Base-by-base conservation (phyloP, 148 eudicot species). In the Rhododendron vialii region DNA sequence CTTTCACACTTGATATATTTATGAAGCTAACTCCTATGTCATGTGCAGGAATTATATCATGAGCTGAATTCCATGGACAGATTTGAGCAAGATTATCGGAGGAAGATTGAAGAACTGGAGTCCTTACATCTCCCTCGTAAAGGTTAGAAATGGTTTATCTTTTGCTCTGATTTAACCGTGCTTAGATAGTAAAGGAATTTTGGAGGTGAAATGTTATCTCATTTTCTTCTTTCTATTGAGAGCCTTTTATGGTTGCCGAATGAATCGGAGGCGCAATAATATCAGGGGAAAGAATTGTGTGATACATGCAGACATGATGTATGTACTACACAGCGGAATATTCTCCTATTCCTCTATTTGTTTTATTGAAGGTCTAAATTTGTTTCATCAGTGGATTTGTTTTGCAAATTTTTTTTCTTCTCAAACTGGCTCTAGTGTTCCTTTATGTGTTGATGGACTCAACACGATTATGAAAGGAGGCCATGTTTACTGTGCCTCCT, bases 51-150 rank as follows among this genome's bases (percentile, higher is more conserved):
- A 89, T 87, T 97, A 89, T 97, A 97, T 88, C 99, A 97, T 59
- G 98, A 95, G 93, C 85, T 93, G 88, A 94, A 96, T 90, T 92
- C 98, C 84, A 87, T 91, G 88, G 98, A 96, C 89, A 93, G 98
- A 90, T 95, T 93, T 88, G 94, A 96, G 73, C 98, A 92, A 88
- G 99, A 96, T 87, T 94, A 92, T 87, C 90, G 88, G 85, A 90
- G 91, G 84, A 96, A 96, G 92, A 88, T 92, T 81, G 98, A 94
- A 85, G 99, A 96, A 88, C 89, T 93, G 87, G 91, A 92, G 85
- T 89, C 98, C 53, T 92, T 93, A 79, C 91, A 94, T 92, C 94
- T 95, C 82, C 98, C 98, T 88, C 95, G 95, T 38, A 95, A 87
- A 96, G 99, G 99, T 96, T 80, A 76, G 91, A 78, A 78, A 48